phyloP scores from a whole-genome alignment of 2,329 filamentous ascomycete genomes.

The Xenoacremonium recifei region DNA sequence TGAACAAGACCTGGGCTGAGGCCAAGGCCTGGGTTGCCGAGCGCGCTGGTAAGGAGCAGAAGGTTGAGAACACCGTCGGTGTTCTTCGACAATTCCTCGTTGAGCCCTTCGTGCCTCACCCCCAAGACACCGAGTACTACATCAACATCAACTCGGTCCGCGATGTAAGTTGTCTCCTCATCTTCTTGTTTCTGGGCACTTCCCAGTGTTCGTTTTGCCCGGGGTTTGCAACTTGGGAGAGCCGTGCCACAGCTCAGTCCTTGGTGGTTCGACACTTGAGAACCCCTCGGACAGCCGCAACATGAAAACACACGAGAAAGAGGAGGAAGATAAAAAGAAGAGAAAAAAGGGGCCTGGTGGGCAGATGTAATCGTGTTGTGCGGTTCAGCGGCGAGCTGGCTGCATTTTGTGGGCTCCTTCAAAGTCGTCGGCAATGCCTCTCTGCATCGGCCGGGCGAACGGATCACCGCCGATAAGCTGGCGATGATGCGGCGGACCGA shows the following conservation, averaged over 20 bases:
- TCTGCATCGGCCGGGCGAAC: constrained; percentile 35
- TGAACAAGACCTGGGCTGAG: constrained; percentile 98
- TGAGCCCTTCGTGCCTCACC: constrained; percentile 97
- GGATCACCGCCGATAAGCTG: constrained; percentile 36
- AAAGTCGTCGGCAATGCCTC: constrained; percentile 23
- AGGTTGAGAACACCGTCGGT: constrained; percentile 90
- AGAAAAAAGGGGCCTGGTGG: constrained; percentile 8
- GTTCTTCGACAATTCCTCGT: constrained; percentile 93
- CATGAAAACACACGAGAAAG: constrained; percentile 3
- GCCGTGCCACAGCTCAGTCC: neutral
- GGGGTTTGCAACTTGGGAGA: neutral
- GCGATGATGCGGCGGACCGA: constrained; percentile 9
- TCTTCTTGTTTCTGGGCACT: constrained; percentile 18
- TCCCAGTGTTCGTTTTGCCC: too few relatives aligned
- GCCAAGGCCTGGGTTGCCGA: constrained; percentile 91
- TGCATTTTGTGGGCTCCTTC: constrained; percentile 25
- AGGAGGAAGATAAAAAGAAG: constrained; percentile 7
- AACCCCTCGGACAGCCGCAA: too few relatives aligned
- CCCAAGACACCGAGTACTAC: constrained; percentile 96
- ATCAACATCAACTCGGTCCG: constrained; percentile 99
- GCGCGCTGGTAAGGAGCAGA: constrained; percentile 85
- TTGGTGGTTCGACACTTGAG: neutral
- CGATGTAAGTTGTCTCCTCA: constrained; percentile 71
- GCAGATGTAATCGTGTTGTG: constrained; percentile 20
- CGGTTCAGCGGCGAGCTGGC: constrained; percentile 13